Evolutionary conservation across 192 early-diverging fungal genomes (phyloP), one percentile per base, ranked within the genome.

Genomic region (Radiomyces spectabilis): DNA sequence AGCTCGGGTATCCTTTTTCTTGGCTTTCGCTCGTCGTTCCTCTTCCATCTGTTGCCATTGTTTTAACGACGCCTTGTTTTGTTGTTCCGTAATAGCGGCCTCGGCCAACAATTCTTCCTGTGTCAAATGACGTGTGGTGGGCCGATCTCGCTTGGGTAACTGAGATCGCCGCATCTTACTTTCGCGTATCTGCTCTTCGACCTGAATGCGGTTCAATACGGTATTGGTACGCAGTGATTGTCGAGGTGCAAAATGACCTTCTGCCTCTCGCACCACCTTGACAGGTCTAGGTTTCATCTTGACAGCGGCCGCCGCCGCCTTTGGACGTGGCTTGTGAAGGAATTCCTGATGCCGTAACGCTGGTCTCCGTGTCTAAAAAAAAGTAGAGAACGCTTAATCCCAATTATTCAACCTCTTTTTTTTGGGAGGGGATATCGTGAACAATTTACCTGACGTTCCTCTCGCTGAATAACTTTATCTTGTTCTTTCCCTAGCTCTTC

Each of bases 51-150:
- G 58, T 41, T 77, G 71, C 69, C 72, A 80, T 18, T 71, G 62
- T 41, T 71, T 51, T 16, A 80, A 30, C 0, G 75, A 77, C 3
- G 71, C 66, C 37, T 65, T 37, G 60, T 80, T 80, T 45, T 66
- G 53, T 39, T 68, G 59, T 41, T 80, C 78, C 0, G 75, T 80
- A 43, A 75, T 73, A 18, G 61, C 69, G 1, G 78, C 78, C 40
- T 80, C 73, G 35, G 58, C 66, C 40, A 80, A 47, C 6, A 80
- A 39, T 32, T 80, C 78, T 31, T 80, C 73, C 50, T 80, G 78
- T 0, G 75, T 80, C 50, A 71, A 59, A 41, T 61, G 69, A 9
- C 55, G 50, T 12, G 61, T 58, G 6, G 56, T 45, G 5, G 57
- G 60, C 51, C 68, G 65, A 31, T 70, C 66, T 5, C 71, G 67